Percentiles rank a stretch among this genome's conserved stretches.
phyloP scores from a whole-genome alignment of 1,284 basidiomycete species.

The Gastroboletus turbinatus region DNA sequence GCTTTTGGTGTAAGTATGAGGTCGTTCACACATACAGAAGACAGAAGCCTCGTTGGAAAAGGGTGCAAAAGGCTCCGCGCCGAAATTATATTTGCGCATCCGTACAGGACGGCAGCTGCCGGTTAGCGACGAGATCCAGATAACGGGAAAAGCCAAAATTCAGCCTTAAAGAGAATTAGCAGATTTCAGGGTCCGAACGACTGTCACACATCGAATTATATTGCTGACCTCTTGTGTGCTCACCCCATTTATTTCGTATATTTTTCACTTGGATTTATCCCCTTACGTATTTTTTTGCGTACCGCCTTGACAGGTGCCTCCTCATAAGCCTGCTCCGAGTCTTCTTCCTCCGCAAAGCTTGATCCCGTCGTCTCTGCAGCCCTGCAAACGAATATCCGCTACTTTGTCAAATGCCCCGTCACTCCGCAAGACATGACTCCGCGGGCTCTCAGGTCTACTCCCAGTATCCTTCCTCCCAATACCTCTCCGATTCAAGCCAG shows the following conservation, averaged over 20 bases:
- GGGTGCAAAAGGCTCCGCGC: conserved; percentile 31
- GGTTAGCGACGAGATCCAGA: conserved; percentile 33
- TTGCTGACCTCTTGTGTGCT: conserved; percentile 18
- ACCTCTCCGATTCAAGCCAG: conserved; percentile 29
- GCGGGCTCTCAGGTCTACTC: conserved; percentile 14
- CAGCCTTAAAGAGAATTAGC: conserved; percentile 27
- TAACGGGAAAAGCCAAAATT: conserved; percentile 35
- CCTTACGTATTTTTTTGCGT: conserved; percentile 37
- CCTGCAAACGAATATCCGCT: conserved; percentile 21
- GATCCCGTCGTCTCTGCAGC: conserved; percentile 30
- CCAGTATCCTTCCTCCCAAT: conserved; percentile 23
- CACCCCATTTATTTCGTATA: conserved; percentile 30
- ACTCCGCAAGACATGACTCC: conserved; percentile 29
- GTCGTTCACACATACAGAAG: conserved; percentile 27
- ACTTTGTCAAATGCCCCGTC: conserved; percentile 30
- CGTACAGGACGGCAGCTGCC: conserved; percentile 31
- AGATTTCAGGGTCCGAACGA: conserved; percentile 36
- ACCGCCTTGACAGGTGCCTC: conserved; percentile 35
- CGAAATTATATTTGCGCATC: conserved; percentile 35
- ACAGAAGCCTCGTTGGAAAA: conserved; percentile 14
- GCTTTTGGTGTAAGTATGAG: conserved; percentile 11
- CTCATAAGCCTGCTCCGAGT: conserved; percentile 35
- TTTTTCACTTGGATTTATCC: conserved; percentile 20
- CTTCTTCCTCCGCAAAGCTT: conserved; percentile 27
- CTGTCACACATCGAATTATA: conserved; percentile 29